These are phyloP conservation scores for Aspergillus sp. DNA, from an alignment of 2,329 filamentous ascomycete species.

Conservation along the genomic window DNA sequence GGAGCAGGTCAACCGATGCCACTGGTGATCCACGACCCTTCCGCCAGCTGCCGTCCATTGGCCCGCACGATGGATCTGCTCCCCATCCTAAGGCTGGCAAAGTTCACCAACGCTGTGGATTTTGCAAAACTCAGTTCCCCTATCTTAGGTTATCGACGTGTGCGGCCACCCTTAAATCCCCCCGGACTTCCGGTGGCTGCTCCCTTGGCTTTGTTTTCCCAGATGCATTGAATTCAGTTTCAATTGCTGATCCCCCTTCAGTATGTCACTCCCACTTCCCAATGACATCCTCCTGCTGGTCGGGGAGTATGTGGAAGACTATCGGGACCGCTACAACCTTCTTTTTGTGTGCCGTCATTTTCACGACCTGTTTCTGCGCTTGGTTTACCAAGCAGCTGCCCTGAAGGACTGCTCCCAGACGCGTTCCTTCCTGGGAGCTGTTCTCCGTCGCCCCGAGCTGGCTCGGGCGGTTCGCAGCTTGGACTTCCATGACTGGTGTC, in stretches of 20 bases:
- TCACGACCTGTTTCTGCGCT: constrained; percentile 28
- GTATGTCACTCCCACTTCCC: constrained; percentile 26
- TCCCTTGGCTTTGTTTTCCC: background rate
- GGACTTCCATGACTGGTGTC: constrained; percentile 26
- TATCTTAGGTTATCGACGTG: constrained; percentile 5
- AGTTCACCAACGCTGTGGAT: constrained; percentile 6
- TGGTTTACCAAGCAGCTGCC: constrained; percentile 24
- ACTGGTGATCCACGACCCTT: constrained; percentile 17
- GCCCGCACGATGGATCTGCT: constrained; percentile 14
- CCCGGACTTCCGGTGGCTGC: background rate
- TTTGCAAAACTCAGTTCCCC: constrained; percentile 5
- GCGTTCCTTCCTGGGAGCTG: constrained; percentile 24
- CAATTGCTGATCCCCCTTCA: constrained; percentile 10
- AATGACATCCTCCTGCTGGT: constrained; percentile 34
- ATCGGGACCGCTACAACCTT: constrained; percentile 28
- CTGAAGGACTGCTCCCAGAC: constrained; percentile 22
- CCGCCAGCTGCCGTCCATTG: constrained; percentile 17
- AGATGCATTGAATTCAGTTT: constrained; percentile 5
- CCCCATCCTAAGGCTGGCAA: background rate
- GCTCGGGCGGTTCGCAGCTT: constrained; percentile 26
- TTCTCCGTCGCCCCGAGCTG: constrained; percentile 26
- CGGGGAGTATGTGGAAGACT: constrained; percentile 29
- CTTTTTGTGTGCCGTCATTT: constrained; percentile 30
- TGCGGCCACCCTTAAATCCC: constrained; percentile 1
- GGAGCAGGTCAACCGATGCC: constrained; percentile 13